Base-by-base conservation (phyloP, 257 asterid genomes). In the Nicotiana otophora region DNA sequence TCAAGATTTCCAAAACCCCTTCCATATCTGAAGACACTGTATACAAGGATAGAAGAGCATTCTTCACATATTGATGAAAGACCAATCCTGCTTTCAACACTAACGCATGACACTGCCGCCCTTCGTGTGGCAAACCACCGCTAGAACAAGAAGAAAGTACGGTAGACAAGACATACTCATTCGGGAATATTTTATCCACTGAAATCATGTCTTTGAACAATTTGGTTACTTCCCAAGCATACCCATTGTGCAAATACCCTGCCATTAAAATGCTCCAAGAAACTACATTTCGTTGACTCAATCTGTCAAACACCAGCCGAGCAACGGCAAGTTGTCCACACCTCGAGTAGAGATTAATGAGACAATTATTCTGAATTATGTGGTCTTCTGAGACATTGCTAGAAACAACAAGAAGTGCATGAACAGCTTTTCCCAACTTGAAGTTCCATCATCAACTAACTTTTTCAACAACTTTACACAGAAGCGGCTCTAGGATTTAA, bases 241-340 rank as follows among this genome's bases (percentile, higher is more conserved):
- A 57, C 30, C 97, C 97, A 20, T 83, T 84, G 28, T 88, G 92
- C 78, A 88, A 88, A 87, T 91, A 94, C 54, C 92, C 94, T 23
- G 96, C 85, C 97, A 95, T 94, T 85, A 92, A 66, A 60, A 90
- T 86, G 5, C 96, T 87, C 97, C 97, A 94, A 5, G 97, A 87
- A 42, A 92, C 99, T 19, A 94, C 67, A 68, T 92, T 94, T 85
- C 86, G 87, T 87, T 88, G 85, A 4, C 84, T 90, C 99, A 94
- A 93, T 90, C 84, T 82, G 82, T 91, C 96, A 76, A 95, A 95
- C 87, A 94, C 74, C 33, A 39, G 78, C 86, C 93, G 97, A 2
- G 97, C 97, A 30, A 84, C 79, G 7, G 84, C 70, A 28, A 89
- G 58, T 77, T 92, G 91, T 4, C 93, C 89, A 48, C 97, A 92